Evolutionary conservation across 106 monocot species (phyloP), one percentile per base, ranked within the genome.

Genomic region (Apostasia ramifera): DNA sequence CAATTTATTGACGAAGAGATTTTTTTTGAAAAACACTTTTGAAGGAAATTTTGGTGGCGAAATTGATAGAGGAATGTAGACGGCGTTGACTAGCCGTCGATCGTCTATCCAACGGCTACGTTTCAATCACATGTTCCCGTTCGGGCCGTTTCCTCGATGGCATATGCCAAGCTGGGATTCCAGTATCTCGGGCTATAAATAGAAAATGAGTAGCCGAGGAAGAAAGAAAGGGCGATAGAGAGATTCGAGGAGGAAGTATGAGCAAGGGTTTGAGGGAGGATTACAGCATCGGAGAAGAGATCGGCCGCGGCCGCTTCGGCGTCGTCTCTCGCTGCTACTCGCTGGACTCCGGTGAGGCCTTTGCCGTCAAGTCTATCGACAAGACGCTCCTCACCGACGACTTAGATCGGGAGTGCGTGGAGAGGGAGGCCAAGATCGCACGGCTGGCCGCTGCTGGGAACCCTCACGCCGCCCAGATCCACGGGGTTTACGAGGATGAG

Each of bases 241-340:
- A 55, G 55, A 55, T 9, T 12, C 14, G 6, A n/a, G 40, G 8
- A 39, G 38, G 44, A 62, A 26, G 65, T 63, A 94, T 91, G 87
- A 83, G 72, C 61, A 70, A 64, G 6, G 74, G 55, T 44, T 52
- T 94, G 73, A 66, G 55, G 39, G 38, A 73, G n/a, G 83, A 94
- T 13, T 94, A 85, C 74, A 47, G 74, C 40, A 61, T 91, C 73
- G 94, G 85, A 58, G 58, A 15, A 8, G 83, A 91, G 80, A 81
- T 94, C 81, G 91, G 91, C 2, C 76, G 94, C 41, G 94, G 91
- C 49, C 84, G 88, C 46, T 94, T 85, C 81, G 91, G 94, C 40
- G 50, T 47, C 68, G 91, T 94, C 13, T 65, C 7, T 60, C 83
- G 77, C 59, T 91, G 91, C 81, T 51, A 57, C 42, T 81, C 88